These are phyloP conservation scores for Globisporangium solare DNA, from an alignment of 352 stramenopile species.

Conservation along the genomic window DNA sequence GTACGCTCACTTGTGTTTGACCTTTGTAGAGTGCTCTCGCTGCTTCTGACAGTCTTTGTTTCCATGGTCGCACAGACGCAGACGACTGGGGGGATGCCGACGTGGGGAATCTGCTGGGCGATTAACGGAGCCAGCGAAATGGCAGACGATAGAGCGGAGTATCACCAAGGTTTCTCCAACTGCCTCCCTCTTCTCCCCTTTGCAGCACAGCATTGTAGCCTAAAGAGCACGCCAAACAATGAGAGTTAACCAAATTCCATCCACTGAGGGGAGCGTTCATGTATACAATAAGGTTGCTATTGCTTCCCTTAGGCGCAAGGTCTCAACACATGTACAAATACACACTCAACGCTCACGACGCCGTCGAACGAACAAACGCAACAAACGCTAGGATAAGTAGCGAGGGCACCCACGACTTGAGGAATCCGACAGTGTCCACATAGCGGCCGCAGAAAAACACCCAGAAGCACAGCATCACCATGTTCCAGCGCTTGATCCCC, in stretches of 20 bases:
- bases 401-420: conserved; percentile 40
- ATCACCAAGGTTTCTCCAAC: neutral
- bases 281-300: no score
- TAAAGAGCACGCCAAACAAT: no score
- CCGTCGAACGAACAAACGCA: conserved; percentile 20
- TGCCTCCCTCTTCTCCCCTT: neutral
- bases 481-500: conserved; percentile 64
- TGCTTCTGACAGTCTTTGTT: no score
- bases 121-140: conserved; percentile 22
- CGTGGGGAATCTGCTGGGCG: conserved; percentile 67
- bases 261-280: no score
- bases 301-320: neutral
- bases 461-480: conserved; percentile 81
- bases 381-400: conserved; percentile 18
- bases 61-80: conserved; percentile 24
- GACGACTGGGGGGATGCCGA: conserved; percentile 82
- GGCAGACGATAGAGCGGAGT: neutral
- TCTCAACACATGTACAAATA: neutral
- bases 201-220: neutral
- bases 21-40: no score
- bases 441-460: conserved; percentile 70
- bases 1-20: conserved; percentile 19
- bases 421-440: conserved; percentile 28
- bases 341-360: conserved; percentile 13
- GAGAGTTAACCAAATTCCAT: no score